Evolutionary conservation across 1,139 yeast genomes (phyloP).

Genomic region (Kodamaea ohmeri): DNA sequence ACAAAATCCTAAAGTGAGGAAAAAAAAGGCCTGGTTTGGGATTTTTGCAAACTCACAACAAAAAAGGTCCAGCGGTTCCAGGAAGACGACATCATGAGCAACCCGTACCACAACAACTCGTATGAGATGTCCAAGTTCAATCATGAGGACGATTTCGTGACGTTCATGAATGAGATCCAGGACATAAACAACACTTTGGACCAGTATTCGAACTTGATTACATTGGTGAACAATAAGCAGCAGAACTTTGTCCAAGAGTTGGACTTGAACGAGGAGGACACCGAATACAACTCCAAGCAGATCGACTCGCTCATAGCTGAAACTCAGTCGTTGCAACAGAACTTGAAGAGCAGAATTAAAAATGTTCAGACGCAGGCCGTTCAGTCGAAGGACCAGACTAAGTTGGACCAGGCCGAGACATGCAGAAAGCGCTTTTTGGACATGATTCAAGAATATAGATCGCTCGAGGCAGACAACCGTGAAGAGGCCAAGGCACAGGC

Average conservation of each 20-base stretch:
- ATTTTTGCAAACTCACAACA: constrained; percentile 6
- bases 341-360: constrained; percentile 74
- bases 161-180: constrained; percentile 80
- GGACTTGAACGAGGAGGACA: constrained; percentile 71
- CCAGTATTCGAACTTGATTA: constrained; percentile 73
- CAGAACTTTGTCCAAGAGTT: constrained; percentile 77
- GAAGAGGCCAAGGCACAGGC: constrained; percentile 85
- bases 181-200: constrained; percentile 77
- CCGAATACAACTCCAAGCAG: constrained; percentile 68
- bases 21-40: constrained; percentile 3
- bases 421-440: constrained; percentile 82
- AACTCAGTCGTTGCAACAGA: constrained; percentile 73
- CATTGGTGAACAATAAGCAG: constrained; percentile 79
- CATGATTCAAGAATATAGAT: constrained; percentile 81
- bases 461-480: constrained; percentile 82
- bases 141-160: constrained; percentile 59
- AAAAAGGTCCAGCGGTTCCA: constrained; percentile 4
- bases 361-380: constrained; percentile 62
- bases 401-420: constrained; percentile 87
- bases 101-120: constrained; percentile 25
- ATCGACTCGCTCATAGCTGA: constrained; percentile 76
- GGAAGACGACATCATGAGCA: constrained; percentile 19
- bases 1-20: constrained; percentile 1
- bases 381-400: constrained; percentile 71
- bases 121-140: constrained; percentile 39